phyloP scores from a whole-genome alignment of 768 basidiomycete species.

The Asterophora parasitica region DNA sequence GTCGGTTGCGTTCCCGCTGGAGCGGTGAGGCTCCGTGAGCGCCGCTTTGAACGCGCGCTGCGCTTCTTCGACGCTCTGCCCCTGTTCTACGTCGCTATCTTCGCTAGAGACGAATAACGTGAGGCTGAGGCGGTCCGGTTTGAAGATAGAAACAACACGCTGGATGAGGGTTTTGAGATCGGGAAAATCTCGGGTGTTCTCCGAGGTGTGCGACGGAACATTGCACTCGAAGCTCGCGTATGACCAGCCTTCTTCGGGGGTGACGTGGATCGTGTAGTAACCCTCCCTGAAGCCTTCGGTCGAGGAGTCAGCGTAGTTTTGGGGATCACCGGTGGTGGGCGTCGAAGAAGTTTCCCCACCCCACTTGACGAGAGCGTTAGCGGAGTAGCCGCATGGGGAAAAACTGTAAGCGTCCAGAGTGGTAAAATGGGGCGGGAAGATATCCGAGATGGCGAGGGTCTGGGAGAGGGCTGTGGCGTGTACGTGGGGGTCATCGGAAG shows the following conservation, averaged over 20 bases:
- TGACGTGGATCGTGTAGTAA: conserved; percentile 98
- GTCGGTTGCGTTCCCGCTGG: conserved; percentile 9
- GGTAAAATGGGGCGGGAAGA: conserved; percentile 78
- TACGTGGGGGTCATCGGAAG: conserved; percentile 28
- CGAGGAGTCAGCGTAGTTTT: conserved; percentile 7
- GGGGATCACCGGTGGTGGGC: neutral
- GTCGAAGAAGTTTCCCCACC: conserved; percentile 25
- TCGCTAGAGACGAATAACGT: conserved; percentile 86
- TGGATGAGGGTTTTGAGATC: conserved; percentile 78
- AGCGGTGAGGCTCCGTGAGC: conserved; percentile 30
- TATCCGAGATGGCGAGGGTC: conserved; percentile 69
- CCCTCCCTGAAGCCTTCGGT: conserved; percentile 56
- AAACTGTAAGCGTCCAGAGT: conserved; percentile 92
- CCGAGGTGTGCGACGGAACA: conserved; percentile 51
- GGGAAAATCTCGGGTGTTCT: conserved; percentile 39
- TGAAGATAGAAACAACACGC: conserved; percentile 90
- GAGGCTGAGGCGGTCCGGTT: conserved; percentile 78
- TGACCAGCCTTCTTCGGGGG: conserved; percentile 96
- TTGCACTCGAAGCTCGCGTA: conserved; percentile 99
- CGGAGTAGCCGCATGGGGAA: conserved; percentile 92
- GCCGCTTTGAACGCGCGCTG: conserved; percentile 73
- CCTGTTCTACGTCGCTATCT: conserved; percentile 41
- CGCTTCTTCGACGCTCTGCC: conserved; percentile 62
- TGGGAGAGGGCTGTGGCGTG: conserved; percentile 62
- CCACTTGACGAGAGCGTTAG: conserved; percentile 84